Conservation (phyloP, 306 rosid genomes). For the Alnus rubra region DNA sequence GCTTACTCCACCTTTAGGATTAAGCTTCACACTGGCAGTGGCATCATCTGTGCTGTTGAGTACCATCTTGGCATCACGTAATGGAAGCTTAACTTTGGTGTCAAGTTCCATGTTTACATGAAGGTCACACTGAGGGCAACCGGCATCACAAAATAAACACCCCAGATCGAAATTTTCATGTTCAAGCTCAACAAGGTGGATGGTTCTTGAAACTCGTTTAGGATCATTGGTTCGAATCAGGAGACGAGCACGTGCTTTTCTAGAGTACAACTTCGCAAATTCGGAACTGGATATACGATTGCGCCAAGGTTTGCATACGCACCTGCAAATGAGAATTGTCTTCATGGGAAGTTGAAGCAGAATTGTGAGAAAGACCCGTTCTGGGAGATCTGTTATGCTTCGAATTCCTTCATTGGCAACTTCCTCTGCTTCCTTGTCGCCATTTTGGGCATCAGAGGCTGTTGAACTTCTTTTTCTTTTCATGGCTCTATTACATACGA, state of each 20-base stretch:
- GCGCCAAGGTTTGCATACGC: slow-evolving; percentile 29
- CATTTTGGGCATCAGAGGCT: not conserved
- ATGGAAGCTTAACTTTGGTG: slow-evolving; percentile 28
- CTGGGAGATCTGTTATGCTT: slow-evolving; percentile 18
- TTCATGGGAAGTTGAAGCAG: slow-evolving; percentile 18
- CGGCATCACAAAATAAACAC: not conserved
- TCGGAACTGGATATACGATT: slow-evolving; percentile 26
- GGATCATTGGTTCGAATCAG: slow-evolving; percentile 2
- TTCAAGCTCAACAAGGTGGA: slow-evolving; percentile 27
- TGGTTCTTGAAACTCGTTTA: slow-evolving; percentile 9
- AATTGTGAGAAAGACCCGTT: not conserved
- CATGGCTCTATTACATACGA: not conserved
- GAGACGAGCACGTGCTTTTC: not conserved
- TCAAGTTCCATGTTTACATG: slow-evolving; percentile 1
- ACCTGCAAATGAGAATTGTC: slow-evolving; percentile 31
- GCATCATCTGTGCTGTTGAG: not conserved
- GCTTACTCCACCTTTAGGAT: not conserved
- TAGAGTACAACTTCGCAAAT: slow-evolving; percentile 10
- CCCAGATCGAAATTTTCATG: not conserved
- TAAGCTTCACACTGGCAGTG: not conserved
- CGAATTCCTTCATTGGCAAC: not conserved
- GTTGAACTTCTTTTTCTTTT: not conserved
- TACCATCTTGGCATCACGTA: slow-evolving; percentile 16
- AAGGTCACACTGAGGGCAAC: not conserved
- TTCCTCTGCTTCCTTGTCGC: not conserved